Percentiles rank a stretch among this genome's conserved stretches.
Evolutionary conservation across 2,329 filamentous ascomycete species (phyloP).

Genomic region (Cryoendolithus antarcticus): DNA sequence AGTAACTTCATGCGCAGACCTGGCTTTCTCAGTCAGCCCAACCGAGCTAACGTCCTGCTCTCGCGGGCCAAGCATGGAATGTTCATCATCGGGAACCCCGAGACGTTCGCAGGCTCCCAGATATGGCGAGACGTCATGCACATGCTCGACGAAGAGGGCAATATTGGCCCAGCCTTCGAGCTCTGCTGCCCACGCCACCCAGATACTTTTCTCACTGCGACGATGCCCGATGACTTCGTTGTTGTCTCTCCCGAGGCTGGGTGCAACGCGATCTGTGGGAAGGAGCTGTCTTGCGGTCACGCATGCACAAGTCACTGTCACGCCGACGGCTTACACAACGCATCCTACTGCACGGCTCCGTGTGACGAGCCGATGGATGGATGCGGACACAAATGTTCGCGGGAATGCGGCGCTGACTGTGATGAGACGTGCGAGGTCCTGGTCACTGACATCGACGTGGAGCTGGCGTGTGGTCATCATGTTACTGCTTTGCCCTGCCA

Average conservation of each 20-base stretch:
- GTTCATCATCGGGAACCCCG: slow-evolving; percentile 60
- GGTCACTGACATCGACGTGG: slow-evolving; percentile 17
- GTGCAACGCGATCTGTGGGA: slow-evolving; percentile 39
- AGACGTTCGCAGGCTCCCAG: slow-evolving; percentile 46
- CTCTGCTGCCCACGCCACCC: slow-evolving; percentile 51
- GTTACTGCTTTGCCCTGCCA: slow-evolving; percentile 14
- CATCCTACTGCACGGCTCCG: slow-evolving; percentile 28
- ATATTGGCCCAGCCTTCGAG: slow-evolving; percentile 39
- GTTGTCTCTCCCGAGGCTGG: slow-evolving; percentile 49
- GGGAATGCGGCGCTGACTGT: slow-evolving; percentile 30
- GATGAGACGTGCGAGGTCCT: slow-evolving; percentile 21
- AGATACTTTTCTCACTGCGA: slow-evolving; percentile 38
- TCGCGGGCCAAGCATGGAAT: slow-evolving; percentile 55
- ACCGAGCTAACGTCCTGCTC: slow-evolving; percentile 59
- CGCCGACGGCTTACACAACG: slow-evolving; percentile 30
- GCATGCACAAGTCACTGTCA: slow-evolving; percentile 34
- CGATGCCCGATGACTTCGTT: slow-evolving; percentile 45
- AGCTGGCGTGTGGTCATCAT: slow-evolving; percentile 20
- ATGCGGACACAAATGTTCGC: slow-evolving; percentile 32
- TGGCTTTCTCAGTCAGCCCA: slow-evolving; percentile 56
- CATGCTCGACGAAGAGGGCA: slow-evolving; percentile 35
- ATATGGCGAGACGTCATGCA: slow-evolving; percentile 54
- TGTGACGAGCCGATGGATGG: slow-evolving; percentile 25
- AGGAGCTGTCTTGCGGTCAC: slow-evolving; percentile 34
- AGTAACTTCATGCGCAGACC: slow-evolving; percentile 48